Conservation (phyloP, 2,329 filamentous ascomycete genomes). For the Calonectria montana region DNA sequence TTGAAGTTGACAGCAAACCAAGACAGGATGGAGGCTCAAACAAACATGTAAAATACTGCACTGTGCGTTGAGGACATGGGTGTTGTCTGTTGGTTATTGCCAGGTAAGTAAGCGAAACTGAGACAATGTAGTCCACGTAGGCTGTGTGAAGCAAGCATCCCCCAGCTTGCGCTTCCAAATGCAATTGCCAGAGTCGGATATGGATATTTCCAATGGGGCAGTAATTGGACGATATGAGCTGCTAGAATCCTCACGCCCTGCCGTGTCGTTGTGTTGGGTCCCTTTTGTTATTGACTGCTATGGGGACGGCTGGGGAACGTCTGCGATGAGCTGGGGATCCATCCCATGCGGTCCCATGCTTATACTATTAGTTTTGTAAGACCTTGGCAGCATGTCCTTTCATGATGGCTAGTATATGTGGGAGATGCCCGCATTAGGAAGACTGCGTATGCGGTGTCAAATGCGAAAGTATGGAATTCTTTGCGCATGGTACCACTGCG, state of each 20-base stretch:
- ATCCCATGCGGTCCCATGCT: constrained; percentile 11
- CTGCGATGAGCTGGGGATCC: constrained; percentile 28
- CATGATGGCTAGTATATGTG: neutral
- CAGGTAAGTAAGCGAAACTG: neutral
- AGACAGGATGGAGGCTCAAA: neutral
- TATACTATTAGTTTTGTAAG: neutral
- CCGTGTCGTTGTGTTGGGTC: constrained; percentile 15
- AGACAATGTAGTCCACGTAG: constrained; percentile 20
- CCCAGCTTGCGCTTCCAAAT: constrained; percentile 4
- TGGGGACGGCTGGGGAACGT: constrained; percentile 32
- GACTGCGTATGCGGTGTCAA: neutral
- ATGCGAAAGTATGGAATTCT: neutral
- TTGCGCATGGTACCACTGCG: neutral
- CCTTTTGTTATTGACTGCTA: constrained; percentile 15
- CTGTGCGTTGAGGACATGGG: neutral
- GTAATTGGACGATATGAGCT: constrained; percentile 13
- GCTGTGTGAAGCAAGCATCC: constrained; percentile 16
- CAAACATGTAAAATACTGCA: neutral
- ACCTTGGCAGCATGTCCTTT: constrained; percentile 3
- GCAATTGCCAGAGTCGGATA: constrained; percentile 6
- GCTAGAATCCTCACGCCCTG: constrained; percentile 11
- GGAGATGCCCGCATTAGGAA: neutral
- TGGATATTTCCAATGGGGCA: neutral
- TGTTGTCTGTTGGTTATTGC: neutral
- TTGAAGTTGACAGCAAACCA: neutral